Evolutionary conservation across 148 eudicot genomes (phyloP).

Genomic region (Chenopodium formosanum): DNA sequence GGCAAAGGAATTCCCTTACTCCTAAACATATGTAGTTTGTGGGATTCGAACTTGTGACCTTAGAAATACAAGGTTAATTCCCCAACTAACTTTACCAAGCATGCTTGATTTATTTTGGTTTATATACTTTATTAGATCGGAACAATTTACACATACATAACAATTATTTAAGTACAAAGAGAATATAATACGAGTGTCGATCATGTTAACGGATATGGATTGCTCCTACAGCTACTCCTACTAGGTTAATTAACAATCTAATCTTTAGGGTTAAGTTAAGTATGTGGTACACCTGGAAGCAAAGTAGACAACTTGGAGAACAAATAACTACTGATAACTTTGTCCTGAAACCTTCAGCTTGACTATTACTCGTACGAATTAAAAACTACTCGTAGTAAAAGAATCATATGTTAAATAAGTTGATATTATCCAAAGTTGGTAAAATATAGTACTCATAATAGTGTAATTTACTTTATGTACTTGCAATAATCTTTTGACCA

Average conservation of each 20-base stretch:
- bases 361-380: not conserved
- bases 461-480: conserved; percentile 18
- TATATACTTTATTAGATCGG: too few relatives aligned
- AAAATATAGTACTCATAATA: conserved; percentile 4
- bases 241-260: not conserved
- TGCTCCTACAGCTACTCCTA: too few relatives aligned
- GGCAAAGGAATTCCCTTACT: too few relatives aligned
- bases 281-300: not conserved
- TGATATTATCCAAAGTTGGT: conserved; percentile 24
- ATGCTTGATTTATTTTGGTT: too few relatives aligned
- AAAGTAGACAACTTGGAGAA: conserved; percentile 9
- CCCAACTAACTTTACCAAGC: too few relatives aligned
- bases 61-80: too few relatives aligned
- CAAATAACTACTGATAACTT: not conserved
- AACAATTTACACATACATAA: too few relatives aligned
- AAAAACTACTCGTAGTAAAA: not conserved
- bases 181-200: too few relatives aligned
- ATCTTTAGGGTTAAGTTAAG: conserved; percentile 8
- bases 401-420: not conserved
- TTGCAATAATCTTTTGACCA: conserved; percentile 18
- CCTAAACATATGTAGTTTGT: too few relatives aligned
- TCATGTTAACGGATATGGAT: too few relatives aligned
- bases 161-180: too few relatives aligned
- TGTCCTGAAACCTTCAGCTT: conserved; percentile 13
- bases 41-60: too few relatives aligned